Base-by-base conservation (phyloP, 1,284 basidiomycete genomes). In the Irpex sp. region DNA sequence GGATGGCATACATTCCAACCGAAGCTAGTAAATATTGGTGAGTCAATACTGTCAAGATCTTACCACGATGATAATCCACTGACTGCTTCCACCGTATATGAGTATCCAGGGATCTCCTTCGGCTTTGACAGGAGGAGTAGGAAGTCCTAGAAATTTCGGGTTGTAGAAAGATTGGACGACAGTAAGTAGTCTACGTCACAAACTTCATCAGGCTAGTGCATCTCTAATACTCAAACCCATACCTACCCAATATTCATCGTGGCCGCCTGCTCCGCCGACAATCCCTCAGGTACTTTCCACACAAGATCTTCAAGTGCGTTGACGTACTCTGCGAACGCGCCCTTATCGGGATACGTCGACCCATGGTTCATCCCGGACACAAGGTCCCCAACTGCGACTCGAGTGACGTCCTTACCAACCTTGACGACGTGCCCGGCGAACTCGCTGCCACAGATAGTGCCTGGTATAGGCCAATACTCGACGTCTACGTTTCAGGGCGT, bases 1-100 rank as follows among this genome's bases (percentile, higher is more conserved):
- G 78, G 45, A 81, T 69, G 8, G 77, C 77, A 66, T 74, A 81
- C 37, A 77, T 68, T 0, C 81, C 81, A 52, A 80, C 78, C n/a
- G 66, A 65, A 14, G 69, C 70, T 68, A 64, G 54, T 16, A 16
- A 16, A 51, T 23, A n/a, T 10, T 2, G 51, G 16, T 10, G 3
- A 4, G 33, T 28, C 18, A 8, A 28, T 33, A 33, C 28, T 16
- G n/a, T 21, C 18, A 9, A 39, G 48, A 7, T 12, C 53, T 14
- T 35, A 10, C 10, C 6, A 55, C 21, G 12, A 54, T 8, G 42
- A 7, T 23, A 10, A 7, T 33, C 6, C 28, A 63, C 70, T 62
- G 51, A 71, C 71, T 66, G 57, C 70, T 72, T 37, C 72, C 74
- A 59, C 74, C 75, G 33, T 71, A 65, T 60, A 75, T 59, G 45